Base-by-base conservation (phyloP, 306 rosid species). In the apple (Malus domestica) region DNA sequence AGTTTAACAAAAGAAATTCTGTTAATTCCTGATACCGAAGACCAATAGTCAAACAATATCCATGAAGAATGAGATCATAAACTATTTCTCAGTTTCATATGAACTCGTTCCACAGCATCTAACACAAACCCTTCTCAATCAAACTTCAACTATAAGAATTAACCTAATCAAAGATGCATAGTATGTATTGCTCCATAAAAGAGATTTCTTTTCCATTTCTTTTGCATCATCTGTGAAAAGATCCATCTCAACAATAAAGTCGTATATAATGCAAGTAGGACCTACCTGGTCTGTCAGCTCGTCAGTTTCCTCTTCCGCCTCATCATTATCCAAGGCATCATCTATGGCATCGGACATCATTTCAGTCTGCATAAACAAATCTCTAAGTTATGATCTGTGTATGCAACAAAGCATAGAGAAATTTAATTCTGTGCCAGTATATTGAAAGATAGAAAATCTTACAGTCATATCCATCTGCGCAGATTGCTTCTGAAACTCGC, bases 391-490 rank as follows among this genome's bases (percentile, higher is more conserved):
- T 67, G 62, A 74, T 82, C 79, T 67, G 57, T 70, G 67, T 10
- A 82, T 10, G 58, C n/a, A 42, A 62, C 25, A 70, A 61, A 65
- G 51, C 29, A 66, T 15, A 71, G 18, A 64, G 45, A 29, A 67
- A 63, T 67, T 13, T 66, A 42, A 45, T 51, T 61, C 54, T 49
- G 72, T 63, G 70, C 27, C 54, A 19, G 69, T 15, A 57, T 72
- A 74, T 38, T 59, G 5, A 29, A 69, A 73, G 83, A 72, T 40
- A 19, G 74, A 71, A 74, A 72, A 74, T 85, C 96, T 87, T 93
- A 96, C 98, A 72, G 98, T 91, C 99, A 96, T 96, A 86, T 96
- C 99, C 98, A 96, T 96, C 81, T 93, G 97, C n/a, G 98, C 97
- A 18, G 98, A 90, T 79, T 96, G 98, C 87, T 85, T 96, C 86